Conservation (phyloP, 352 stramenopile genomes). For the Globisporangium camurandrum region DNA sequence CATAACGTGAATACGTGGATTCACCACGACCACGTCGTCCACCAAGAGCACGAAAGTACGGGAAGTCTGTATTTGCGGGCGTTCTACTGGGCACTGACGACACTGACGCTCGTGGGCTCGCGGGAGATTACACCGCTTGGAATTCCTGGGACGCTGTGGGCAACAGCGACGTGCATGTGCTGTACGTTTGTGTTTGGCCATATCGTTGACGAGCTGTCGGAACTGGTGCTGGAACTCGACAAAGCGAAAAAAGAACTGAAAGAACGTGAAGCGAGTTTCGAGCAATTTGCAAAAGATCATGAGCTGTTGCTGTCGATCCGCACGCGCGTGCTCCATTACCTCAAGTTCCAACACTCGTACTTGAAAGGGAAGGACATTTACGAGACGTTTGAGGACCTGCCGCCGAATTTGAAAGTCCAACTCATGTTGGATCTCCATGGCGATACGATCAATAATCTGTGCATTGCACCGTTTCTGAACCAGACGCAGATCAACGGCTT, state of each 20-base stretch:
- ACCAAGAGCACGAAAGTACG: constrained; percentile 42
- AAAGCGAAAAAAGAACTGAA: constrained; percentile 68
- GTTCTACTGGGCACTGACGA: constrained; percentile 76
- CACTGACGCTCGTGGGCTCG: constrained; percentile 63
- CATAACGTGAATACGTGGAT: constrained; percentile 60
- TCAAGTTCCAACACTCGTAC: constrained; percentile 65
- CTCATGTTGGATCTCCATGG: constrained; percentile 75
- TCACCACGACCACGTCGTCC: constrained; percentile 63
- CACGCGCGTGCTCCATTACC: constrained; percentile 53
- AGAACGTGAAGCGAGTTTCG: constrained; percentile 52
- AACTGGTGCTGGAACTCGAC: constrained; percentile 71
- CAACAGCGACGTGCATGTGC: constrained; percentile 51
- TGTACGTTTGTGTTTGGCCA: constrained; percentile 76
- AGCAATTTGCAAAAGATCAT: constrained; percentile 64
- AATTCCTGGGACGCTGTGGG: constrained; percentile 55
- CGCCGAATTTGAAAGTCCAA: constrained; percentile 52
- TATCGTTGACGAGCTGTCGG: constrained; percentile 69
- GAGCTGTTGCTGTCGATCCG: constrained; percentile 44
- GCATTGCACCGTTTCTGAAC: constrained; percentile 47
- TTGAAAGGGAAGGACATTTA: constrained; percentile 66
- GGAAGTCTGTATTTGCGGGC: constrained; percentile 54
- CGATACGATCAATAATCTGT: constrained; percentile 34
- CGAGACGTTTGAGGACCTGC: constrained; percentile 63
- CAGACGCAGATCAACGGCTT: constrained; percentile 46
- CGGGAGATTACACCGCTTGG: constrained; percentile 59